Conservation (phyloP, 768 basidiomycete genomes). For the Suillus subluteus region DNA sequence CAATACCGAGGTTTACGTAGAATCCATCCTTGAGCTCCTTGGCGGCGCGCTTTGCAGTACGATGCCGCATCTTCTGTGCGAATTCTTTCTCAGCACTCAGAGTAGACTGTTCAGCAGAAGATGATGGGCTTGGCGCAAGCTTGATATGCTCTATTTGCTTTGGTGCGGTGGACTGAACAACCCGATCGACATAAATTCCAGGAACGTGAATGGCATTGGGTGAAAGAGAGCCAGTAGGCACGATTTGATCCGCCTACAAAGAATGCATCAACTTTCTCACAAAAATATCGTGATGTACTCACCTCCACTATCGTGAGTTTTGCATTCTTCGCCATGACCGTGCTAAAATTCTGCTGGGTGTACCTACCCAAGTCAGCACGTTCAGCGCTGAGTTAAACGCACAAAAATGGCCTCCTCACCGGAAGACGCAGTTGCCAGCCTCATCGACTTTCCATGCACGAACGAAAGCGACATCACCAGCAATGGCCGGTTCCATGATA, state of each 20-base stretch:
- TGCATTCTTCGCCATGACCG: slow-evolving; percentile 90
- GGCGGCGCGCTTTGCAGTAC: slow-evolving; percentile 86
- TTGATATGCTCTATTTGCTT: slow-evolving; percentile 82
- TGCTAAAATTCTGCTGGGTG: slow-evolving; percentile 85
- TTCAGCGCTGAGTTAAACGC: not conserved
- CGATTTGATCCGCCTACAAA: slow-evolving; percentile 82
- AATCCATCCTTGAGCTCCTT: slow-evolving; percentile 88
- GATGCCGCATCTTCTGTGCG: slow-evolving; percentile 60
- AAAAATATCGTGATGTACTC: slow-evolving; percentile 1
- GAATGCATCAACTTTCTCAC: slow-evolving; percentile 16
- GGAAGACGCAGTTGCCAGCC: slow-evolving; percentile 88
- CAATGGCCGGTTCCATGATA: slow-evolving; percentile 79
- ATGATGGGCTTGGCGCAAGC: slow-evolving; percentile 53
- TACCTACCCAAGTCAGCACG: slow-evolving; percentile 51
- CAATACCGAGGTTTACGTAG: slow-evolving; percentile 89
- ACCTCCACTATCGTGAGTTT: slow-evolving; percentile 91
- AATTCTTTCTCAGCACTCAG: slow-evolving; percentile 54
- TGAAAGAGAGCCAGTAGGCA: slow-evolving; percentile 79
- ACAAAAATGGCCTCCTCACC: slow-evolving; percentile 45
- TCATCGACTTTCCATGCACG: slow-evolving; percentile 94
- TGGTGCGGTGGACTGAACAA: slow-evolving; percentile 75
- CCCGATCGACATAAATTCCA: slow-evolving; percentile 87
- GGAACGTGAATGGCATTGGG: slow-evolving; percentile 83
- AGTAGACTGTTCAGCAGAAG: slow-evolving; percentile 27
- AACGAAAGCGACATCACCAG: slow-evolving; percentile 84